phyloP scores from a whole-genome alignment of 139 green algal genomes.

The Coelastrella sp. region DNA sequence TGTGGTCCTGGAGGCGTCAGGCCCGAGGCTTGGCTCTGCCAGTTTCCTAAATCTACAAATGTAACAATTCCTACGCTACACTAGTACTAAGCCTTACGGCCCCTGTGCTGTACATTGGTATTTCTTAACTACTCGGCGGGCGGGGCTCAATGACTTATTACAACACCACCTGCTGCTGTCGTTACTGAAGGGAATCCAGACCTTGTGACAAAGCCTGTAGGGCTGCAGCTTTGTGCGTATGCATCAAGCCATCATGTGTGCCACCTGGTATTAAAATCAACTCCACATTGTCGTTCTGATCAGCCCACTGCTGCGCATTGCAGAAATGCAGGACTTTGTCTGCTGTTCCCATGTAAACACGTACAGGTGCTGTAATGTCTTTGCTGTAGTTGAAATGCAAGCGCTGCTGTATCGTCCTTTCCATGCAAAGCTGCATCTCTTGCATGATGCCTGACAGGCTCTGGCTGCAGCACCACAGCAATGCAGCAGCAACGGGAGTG shows the following conservation, averaged over 20 bases:
- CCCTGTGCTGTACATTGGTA: no score
- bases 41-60: no score
- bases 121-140: no score
- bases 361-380: background rate
- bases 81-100: no score
- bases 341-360: slow-evolving; percentile 23
- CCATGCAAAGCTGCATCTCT: slow-evolving; percentile 41
- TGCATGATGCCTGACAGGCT: slow-evolving; percentile 41
- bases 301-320: slow-evolving; percentile 17
- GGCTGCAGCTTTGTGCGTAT: slow-evolving; percentile 15
- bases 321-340: background rate
- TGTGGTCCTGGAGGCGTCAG: no score
- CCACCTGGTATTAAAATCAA: slow-evolving; percentile 4
- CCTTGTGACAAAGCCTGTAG: background rate
- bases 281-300: slow-evolving; percentile 23
- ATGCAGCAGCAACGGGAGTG: no score
- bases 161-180: no score
- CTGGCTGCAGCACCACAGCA: background rate
- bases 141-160: no score
- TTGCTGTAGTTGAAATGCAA: slow-evolving; percentile 2
- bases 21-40: no score
- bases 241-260: slow-evolving; percentile 39
- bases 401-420: background rate
- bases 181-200: background rate
- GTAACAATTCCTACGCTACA: no score